Base-by-base conservation (phyloP, 2,329 filamentous ascomycete species). In the Ophiosphaerella narmari region DNA sequence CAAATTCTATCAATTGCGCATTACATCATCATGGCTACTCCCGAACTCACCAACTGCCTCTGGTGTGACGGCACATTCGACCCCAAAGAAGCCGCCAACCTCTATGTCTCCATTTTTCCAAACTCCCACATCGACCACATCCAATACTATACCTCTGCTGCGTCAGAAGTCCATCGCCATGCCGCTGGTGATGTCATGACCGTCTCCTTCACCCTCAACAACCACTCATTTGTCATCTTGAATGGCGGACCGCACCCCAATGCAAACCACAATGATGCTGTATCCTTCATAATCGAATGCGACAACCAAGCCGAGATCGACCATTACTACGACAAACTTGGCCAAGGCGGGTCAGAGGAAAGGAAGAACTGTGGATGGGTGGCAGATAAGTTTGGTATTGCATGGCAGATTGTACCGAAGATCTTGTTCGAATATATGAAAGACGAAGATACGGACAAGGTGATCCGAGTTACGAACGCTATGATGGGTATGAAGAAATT, bases 361-460 rank as follows among this genome's bases (percentile, higher is more conserved):
- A 69, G 66, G 46, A 67, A 73, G 57, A 34, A 18, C 26, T 80
- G 78, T 53, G 77, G 78, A 3, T 80, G 78, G 78, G 39, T 79
- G 36, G 67, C 60, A 5, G 78, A 81, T 56, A 74, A 71, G 63
- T 80, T 72, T 57, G 78, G 78, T 3, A 62, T 80, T 9, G 57
- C 64, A 11, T 81, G 79, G 78, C 79, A 81, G 69, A 66, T 81
- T 31, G 63, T 77, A 36, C 78, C 78, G 4, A 70, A 51, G 51
- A 52, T 40, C 16, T 52, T 80, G 43, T 68, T 67, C 58, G 63
- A 71, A 46, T 62, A 74, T 60, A 45, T 78, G 51, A 41, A 51
- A 2, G 62, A 67, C n/a, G 56, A 66, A 32, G 73, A 77, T 45
- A 63, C 57, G 59, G 74, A 62, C 49, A 72, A 64, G 33, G 65